Base-by-base conservation (phyloP, 331 rosid species). In the Spiraea crenata region DNA sequence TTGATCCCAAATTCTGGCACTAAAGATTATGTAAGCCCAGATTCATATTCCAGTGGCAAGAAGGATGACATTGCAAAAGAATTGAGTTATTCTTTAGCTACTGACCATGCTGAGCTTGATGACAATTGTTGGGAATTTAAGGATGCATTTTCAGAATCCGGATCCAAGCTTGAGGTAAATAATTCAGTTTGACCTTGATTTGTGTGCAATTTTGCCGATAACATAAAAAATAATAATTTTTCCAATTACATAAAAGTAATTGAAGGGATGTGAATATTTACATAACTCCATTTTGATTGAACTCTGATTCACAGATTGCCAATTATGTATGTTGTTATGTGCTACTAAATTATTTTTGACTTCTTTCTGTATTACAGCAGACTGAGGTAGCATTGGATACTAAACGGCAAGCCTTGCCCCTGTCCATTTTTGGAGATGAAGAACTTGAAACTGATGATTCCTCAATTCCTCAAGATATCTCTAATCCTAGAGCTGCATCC, bases 371-470 rank as follows among this genome's bases (percentile, higher is more conserved):
- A 31, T 75, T 67, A 50, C 88, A 90, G 98, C 81, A 51, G 65
- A 72, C 71, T 77, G 85, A 67, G 45, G 55, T 71, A 46, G 74
- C 72, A 65, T 54, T 64, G 39, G 79, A 70, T 51, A 87, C 78
- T 75, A 75, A 19, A 37, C 86, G 71, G 62, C 85, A 74, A 82
- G 92, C 93, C 79, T 81, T 93, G 85, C 90, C 96, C 70, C 56
- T 92, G 74, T 87, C 96, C 56, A 79, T 86, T 74, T 88, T 93
- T 91, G 90, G 95, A 15, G 97, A 84, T 68, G 88, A 82, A 70
- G 82, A 50, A 48, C 79, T 82, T 47, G 87, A 84, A 74, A 77
- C 84, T 6, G 77, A 80, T 69, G 84, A 76, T 72, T 74, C 74
- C 45, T 69, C 80, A 44, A 67, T 70, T 44, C 74, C 79, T 67